A percentile compares a stretch with the other conserved stretches of the same genome.
phyloP scores from a whole-genome alignment of 2,329 filamentous ascomycete species.

The Thielaviopsis euricoi region DNA sequence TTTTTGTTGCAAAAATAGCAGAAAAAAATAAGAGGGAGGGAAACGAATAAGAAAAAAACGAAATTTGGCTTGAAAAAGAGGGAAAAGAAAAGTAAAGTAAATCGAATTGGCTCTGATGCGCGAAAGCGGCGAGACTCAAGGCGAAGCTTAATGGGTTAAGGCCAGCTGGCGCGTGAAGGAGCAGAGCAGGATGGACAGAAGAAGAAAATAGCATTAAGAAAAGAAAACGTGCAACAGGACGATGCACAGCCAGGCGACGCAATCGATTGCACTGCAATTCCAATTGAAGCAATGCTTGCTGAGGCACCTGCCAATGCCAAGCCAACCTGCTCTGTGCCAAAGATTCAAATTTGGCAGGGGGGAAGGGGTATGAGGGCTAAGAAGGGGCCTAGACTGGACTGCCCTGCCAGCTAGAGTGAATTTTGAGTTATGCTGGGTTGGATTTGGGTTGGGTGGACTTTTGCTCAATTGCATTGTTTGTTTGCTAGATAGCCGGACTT shows the following conservation, averaged over 20 bases:
- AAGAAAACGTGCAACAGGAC: neutral
- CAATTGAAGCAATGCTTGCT: neutral
- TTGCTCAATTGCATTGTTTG: no score
- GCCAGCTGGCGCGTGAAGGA: conserved; percentile 7
- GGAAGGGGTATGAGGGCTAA: neutral
- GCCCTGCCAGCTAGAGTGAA: conserved; percentile 4
- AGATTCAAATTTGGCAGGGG: conserved; percentile 8
- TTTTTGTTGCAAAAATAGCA: no score
- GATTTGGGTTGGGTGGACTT: no score
- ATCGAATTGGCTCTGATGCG: no score
- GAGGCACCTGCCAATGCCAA: conserved; percentile 7
- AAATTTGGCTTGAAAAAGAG: no score
- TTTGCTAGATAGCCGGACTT: no score
- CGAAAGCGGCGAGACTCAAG: no score
- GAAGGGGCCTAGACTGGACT: conserved; percentile 16
- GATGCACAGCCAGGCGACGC: neutral
- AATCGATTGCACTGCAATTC: neutral
- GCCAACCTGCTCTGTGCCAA: conserved; percentile 2
- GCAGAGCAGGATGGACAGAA: neutral
- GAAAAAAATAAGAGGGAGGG: no score
- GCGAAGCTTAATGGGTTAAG: neutral
- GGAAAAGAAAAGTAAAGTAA: no score
- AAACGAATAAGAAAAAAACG: no score
- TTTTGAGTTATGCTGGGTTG: neutral
- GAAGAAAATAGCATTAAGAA: no score